Base-by-base conservation (phyloP, 2,329 filamentous ascomycete species). In the Aschersonia sp. region DNA sequence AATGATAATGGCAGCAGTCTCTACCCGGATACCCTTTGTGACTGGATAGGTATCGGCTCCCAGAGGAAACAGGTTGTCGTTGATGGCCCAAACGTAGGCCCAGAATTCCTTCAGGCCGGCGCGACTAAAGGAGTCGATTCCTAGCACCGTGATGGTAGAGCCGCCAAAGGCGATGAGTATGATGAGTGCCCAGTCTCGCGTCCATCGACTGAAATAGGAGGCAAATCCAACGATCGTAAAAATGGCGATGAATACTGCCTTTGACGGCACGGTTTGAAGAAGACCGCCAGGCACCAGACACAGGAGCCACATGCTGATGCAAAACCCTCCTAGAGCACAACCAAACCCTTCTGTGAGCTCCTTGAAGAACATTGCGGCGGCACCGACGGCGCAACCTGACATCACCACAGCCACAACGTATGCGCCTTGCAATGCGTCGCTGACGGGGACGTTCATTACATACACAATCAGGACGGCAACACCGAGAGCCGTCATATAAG, bases 101-200 rank as follows among this genome's bases (percentile, higher is more conserved):
- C 90, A 97, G 55, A 96, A 96, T 62, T 97, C 90, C 63, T 95
- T 96, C 56, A 94, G 68, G 0, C 90, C 90, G n/a, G 88, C 87
- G 52, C 80, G 73, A 57, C 82, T 90, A 57, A 90, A 94, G 63
- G 87, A 94, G 61, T 97, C 90, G 49, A 97, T 85, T 2, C 90
- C 90, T 2, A 97, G 65, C 11, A 94, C 76, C 1, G 83, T 72
- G 4, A 78, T 78, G 0, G 87, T 95, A 4, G 87, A 83, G 6
- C 90, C 90, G 5, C 79, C 75, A 59, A 96, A 94, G 0, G 89
- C 78, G 10, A 87, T 87, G 44, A 78, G 78, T 10, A 70, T 69
- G 39, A 96, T 90, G 45, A 94, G 67, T 2, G 80, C 83, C 63
- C 90, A 90, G 9, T 79, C 78, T 42, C 87, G 77, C 0, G 87